These are phyloP conservation scores for Paxillus involutus DNA, from an alignment of 768 basidiomycete species.

Conservation along the genomic window DNA sequence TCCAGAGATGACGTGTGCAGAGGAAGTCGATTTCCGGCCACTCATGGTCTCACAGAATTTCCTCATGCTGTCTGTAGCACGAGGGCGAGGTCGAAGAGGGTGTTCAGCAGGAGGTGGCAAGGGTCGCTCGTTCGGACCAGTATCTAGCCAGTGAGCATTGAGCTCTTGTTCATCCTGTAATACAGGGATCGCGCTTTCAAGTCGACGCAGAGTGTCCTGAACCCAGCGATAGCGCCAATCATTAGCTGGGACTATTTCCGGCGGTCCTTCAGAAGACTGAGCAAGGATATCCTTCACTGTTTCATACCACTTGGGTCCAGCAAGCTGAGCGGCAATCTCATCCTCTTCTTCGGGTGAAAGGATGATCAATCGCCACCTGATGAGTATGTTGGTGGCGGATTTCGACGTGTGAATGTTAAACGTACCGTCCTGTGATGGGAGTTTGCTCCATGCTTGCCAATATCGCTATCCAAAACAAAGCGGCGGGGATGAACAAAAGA, in stretches of 20 bases:
- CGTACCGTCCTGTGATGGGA: constrained; percentile 83
- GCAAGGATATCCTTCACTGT: constrained; percentile 76
- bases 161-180: constrained; percentile 59
- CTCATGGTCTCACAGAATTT: constrained; percentile 50
- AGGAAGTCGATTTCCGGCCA: constrained; percentile 40
- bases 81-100: constrained; percentile 80
- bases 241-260: constrained; percentile 60
- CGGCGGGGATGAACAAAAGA: constrained; percentile 59
- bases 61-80: constrained; percentile 72
- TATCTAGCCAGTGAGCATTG: constrained; percentile 56
- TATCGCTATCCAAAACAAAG: constrained; percentile 67
- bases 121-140: constrained; percentile 49
- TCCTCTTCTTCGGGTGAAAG: constrained; percentile 94
- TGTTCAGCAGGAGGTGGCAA: constrained; percentile 80
- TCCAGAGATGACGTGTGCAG: constrained; percentile 64
- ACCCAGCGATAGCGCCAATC: constrained; percentile 97
- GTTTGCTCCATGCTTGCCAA: constrained; percentile 74
- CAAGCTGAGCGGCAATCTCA: constrained; percentile 77
- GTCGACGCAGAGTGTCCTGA: constrained; percentile 66
- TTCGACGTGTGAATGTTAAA: constrained; percentile 6
- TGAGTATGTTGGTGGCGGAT: constrained; percentile 4
- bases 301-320: constrained; percentile 83
- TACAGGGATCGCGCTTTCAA: constrained; percentile 74
- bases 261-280: constrained; percentile 53
- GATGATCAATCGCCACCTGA: constrained; percentile 82